phyloP scores from a whole-genome alignment of 768 basidiomycete genomes.

The Auricularia cornea region DNA sequence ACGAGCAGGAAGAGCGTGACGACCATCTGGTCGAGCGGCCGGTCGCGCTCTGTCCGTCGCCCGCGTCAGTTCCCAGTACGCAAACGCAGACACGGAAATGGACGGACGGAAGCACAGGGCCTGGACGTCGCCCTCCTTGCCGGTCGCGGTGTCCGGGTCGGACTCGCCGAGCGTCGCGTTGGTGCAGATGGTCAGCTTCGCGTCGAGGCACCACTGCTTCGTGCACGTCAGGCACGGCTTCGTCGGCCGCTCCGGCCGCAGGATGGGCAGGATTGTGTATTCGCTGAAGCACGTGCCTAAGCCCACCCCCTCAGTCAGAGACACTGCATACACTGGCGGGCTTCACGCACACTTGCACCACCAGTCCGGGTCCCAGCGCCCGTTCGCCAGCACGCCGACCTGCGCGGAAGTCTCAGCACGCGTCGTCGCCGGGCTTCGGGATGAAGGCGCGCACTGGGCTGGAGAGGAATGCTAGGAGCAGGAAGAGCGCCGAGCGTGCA shows the following conservation, averaged over 20 bases:
- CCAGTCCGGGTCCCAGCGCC: neutral
- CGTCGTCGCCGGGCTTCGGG: too few species aligned
- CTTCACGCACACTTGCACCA: conserved; percentile 85
- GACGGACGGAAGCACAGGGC: conserved; percentile 94
- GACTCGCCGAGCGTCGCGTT: conserved; percentile 78
- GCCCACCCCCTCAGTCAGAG: too few species aligned
- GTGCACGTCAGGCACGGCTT: conserved; percentile 92
- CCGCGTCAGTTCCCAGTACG: conserved; percentile 24
- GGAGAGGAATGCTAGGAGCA: too few species aligned
- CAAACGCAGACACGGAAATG: too few species aligned
- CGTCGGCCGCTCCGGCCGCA: conserved; percentile 71
- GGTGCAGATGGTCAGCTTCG: conserved; percentile 75
- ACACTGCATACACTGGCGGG: too few species aligned
- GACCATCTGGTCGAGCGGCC: conserved; percentile 88
- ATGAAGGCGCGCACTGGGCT: too few species aligned
- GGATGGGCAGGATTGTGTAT: conserved; percentile 76
- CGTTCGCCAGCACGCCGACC: too few species aligned
- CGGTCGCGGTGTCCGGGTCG: conserved; percentile 87
- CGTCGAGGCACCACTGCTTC: conserved; percentile 92
- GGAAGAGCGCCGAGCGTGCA: too few species aligned
- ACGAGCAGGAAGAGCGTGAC: conserved; percentile 86
- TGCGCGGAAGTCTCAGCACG: too few species aligned
- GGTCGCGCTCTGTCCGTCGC: conserved; percentile 66
- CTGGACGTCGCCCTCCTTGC: conserved; percentile 92
- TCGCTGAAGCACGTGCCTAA: conserved; percentile 89